These are phyloP conservation scores for Spinellus fusiger DNA, from an alignment of 192 early-diverging fungal genomes.

Conservation along the genomic window DNA sequence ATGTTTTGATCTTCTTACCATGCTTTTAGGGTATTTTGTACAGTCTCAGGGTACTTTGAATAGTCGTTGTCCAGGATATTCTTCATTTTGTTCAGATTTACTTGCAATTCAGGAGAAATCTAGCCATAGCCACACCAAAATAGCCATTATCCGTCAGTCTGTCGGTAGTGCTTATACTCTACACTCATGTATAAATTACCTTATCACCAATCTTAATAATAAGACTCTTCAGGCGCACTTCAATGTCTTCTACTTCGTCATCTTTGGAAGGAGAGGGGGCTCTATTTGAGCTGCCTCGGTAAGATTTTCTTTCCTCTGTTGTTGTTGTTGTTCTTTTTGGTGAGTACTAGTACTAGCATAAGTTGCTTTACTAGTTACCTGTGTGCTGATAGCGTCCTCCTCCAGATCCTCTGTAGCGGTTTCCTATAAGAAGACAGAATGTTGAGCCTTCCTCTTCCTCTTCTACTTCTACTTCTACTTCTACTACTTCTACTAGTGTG, in stretches of 20 bases:
- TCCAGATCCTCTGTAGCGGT: not conserved
- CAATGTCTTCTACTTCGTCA: slow-evolving; percentile 56
- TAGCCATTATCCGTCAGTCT: not conserved
- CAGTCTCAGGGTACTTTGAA: slow-evolving; percentile 54
- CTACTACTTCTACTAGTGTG: not conserved
- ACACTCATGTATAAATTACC: slow-evolving; percentile 21
- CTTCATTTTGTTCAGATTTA: slow-evolving; percentile 61
- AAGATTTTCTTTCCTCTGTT: slow-evolving; percentile 7
- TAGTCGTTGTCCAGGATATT: slow-evolving; percentile 68
- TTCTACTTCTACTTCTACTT: not conserved
- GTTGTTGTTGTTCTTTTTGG: not conserved
- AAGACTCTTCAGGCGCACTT: slow-evolving; percentile 58
- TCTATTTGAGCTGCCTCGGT: slow-evolving; percentile 10
- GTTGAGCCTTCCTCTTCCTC: not conserved
- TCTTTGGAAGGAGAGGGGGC: slow-evolving; percentile 4
- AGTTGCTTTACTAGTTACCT: not conserved
- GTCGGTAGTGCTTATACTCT: not conserved
- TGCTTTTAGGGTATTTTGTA: slow-evolving; percentile 55
- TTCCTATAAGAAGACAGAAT: not conserved
- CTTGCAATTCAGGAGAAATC: slow-evolving; percentile 53
- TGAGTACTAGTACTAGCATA: not conserved
- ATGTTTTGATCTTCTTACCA: slow-evolving; percentile 29
- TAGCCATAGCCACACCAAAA: slow-evolving; percentile 6
- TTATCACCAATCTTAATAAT: slow-evolving; percentile 77
- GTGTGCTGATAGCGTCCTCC: slow-evolving; percentile 9